phyloP scores from a whole-genome alignment of 2,329 filamentous ascomycete genomes.

The Cladorrhinum sp. region DNA sequence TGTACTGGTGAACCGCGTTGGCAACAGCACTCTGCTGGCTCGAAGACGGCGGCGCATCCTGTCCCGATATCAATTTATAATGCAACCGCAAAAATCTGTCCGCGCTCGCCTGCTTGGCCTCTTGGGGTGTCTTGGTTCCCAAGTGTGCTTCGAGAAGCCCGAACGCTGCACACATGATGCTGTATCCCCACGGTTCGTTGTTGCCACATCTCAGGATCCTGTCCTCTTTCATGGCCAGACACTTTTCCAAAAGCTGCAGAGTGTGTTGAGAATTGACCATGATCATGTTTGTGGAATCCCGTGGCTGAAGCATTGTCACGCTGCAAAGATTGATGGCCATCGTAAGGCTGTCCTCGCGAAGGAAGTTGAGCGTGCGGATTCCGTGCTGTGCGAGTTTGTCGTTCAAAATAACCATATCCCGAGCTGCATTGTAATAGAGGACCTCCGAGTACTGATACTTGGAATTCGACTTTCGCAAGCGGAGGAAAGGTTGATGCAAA shows the following conservation, averaged over 20 bases:
- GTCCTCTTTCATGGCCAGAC: constrained; percentile 59
- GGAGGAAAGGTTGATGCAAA: constrained; percentile 58
- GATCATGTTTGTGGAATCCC: constrained; percentile 58
- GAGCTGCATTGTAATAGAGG: constrained; percentile 60
- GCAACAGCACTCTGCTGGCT: neutral
- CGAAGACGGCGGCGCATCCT: constrained; percentile 39
- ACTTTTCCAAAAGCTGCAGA: constrained; percentile 59
- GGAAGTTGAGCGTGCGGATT: constrained; percentile 56
- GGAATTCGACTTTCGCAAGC: constrained; percentile 56
- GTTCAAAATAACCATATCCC: constrained; percentile 60
- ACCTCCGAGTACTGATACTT: constrained; percentile 62
- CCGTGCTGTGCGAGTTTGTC: constrained; percentile 59
- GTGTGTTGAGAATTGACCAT: constrained; percentile 61
- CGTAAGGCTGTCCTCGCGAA: constrained; percentile 58
- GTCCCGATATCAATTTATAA: constrained; percentile 54
- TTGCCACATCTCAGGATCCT: constrained; percentile 59
- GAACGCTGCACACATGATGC: constrained; percentile 59
- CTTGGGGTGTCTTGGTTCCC: constrained; percentile 53
- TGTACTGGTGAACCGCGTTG: constrained; percentile 17
- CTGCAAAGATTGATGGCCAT: constrained; percentile 60
- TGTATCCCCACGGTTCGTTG: constrained; percentile 63
- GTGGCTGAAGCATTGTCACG: constrained; percentile 58
- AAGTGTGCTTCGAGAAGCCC: constrained; percentile 59
- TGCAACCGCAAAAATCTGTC: constrained; percentile 59
- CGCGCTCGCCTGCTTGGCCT: constrained; percentile 56